Conservation (phyloP, 2,329 filamentous ascomycete species). For the Aureobasidium melanogenum region DNA sequence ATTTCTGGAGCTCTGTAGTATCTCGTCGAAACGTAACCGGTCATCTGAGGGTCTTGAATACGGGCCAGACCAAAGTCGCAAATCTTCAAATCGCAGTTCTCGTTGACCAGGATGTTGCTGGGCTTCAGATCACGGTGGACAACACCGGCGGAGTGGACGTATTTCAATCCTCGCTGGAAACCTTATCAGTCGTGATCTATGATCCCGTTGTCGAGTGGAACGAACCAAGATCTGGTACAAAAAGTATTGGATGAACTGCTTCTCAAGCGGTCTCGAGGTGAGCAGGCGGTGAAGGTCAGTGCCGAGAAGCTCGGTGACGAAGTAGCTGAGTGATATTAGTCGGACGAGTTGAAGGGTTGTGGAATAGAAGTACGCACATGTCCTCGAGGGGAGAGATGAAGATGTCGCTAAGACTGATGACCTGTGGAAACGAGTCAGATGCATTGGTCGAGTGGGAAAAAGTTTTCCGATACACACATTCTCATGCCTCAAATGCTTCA, state of each 20-base stretch:
- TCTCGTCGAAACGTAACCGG: slow-evolving; percentile 94
- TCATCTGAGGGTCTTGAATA: slow-evolving; percentile 99
- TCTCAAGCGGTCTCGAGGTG: slow-evolving; percentile 91
- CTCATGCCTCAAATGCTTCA: slow-evolving; percentile 95
- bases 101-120: slow-evolving; percentile 98
- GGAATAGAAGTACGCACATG: slow-evolving; percentile 53
- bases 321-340: slow-evolving; percentile 57
- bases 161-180: slow-evolving; percentile 86
- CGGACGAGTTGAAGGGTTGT: not conserved
- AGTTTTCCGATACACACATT: slow-evolving; percentile 53
- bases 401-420: slow-evolving; percentile 98
- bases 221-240: slow-evolving; percentile 95
- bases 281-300: slow-evolving; percentile 93
- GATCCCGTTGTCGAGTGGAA: slow-evolving; percentile 13
- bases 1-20: slow-evolving; percentile 99
- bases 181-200: not conserved
- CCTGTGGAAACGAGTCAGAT: slow-evolving; percentile 35
- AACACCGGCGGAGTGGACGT: slow-evolving; percentile 96
- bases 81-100: slow-evolving; percentile 99
- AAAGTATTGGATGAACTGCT: slow-evolving; percentile 99
- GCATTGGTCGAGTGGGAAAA: not conserved
- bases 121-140: slow-evolving; percentile 97
- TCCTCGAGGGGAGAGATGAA: slow-evolving; percentile 99
- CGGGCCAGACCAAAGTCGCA: slow-evolving; percentile 97
- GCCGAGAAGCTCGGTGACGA: slow-evolving; percentile 93